Evolutionary conservation across 106 monocot species (phyloP).

Genomic region (Narthecium ossifragum): DNA sequence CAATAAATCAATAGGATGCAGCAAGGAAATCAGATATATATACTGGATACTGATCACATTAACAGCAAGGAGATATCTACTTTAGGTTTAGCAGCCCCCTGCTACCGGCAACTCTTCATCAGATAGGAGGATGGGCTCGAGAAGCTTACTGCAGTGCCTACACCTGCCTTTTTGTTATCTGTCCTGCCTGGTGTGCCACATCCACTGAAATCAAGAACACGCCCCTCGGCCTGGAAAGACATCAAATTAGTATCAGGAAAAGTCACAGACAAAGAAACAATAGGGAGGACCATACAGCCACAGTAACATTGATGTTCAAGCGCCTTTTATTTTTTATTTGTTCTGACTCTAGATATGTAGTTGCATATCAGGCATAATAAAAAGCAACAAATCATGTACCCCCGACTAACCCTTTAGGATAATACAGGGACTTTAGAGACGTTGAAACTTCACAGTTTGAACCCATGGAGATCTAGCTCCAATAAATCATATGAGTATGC

Average conservation of each 20-base stretch:
- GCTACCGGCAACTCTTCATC: conserved; percentile 31
- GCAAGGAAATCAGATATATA: too few species aligned
- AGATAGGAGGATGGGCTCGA: conserved; percentile 29
- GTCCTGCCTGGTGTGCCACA: conserved; percentile 34
- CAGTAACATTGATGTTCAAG: neutral
- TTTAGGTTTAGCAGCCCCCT: neutral
- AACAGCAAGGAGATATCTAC: too few species aligned
- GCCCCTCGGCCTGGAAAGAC: conserved; percentile 7
- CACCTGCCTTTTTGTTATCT: conserved; percentile 5
- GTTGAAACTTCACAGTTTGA: neutral
- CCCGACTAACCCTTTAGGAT: neutral
- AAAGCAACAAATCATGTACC: neutral
- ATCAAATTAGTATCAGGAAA: neutral
- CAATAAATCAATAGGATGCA: too few species aligned
- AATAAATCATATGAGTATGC: neutral
- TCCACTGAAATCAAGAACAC: conserved; percentile 58
- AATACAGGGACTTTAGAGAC: neutral
- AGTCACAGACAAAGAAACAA: neutral
- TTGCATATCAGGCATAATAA: too few species aligned
- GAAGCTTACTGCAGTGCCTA: conserved; percentile 5
- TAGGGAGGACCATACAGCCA: too few species aligned
- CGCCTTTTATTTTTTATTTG: neutral
- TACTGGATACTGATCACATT: too few species aligned
- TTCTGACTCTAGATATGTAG: neutral
- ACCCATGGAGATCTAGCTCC: neutral